Evolutionary conservation across 306 rosid species (phyloP).

Genomic region (Senna tora): DNA sequence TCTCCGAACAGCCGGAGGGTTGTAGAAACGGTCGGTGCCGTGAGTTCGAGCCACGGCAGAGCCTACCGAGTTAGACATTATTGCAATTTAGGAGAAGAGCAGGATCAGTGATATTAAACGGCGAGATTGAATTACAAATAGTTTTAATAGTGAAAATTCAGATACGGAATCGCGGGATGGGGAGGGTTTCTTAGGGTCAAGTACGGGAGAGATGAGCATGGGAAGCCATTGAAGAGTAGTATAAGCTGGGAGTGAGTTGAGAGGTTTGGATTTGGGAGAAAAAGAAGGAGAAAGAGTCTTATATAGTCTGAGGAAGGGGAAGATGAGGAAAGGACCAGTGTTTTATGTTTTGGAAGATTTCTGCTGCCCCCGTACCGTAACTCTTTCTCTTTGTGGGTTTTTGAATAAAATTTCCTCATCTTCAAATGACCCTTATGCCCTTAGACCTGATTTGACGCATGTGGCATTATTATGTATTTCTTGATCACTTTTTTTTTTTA

Average conservation of each 20-base stretch:
- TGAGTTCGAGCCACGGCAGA: conserved; percentile 21
- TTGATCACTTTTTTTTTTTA: background rate
- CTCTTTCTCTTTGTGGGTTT: conserved; percentile 14
- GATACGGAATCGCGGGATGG: background rate
- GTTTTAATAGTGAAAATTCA: background rate
- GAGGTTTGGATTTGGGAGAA: background rate
- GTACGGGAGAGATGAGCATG: background rate
- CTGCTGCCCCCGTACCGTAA: background rate
- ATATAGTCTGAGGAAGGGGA: conserved; percentile 16
- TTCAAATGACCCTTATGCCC: conserved; percentile 1
- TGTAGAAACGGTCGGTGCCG: conserved; percentile 38
- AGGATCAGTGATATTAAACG: conserved; percentile 16
- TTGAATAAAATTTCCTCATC: background rate
- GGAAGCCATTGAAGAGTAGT: background rate
- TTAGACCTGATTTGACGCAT: conserved; percentile 20
- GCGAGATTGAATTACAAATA: background rate
- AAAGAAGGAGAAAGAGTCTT: background rate
- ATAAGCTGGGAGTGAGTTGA: background rate
- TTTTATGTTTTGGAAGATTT: background rate
- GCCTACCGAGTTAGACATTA: conserved; percentile 48
- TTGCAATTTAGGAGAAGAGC: background rate
- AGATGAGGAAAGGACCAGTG: conserved; percentile 2
- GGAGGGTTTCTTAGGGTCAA: conserved; percentile 2
- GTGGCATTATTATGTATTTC: background rate
- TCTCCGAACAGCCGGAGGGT: conserved; percentile 25